Evolutionary conservation across 2,329 filamentous ascomycete genomes (phyloP).

Genomic region (Leptodontidium sp.): DNA sequence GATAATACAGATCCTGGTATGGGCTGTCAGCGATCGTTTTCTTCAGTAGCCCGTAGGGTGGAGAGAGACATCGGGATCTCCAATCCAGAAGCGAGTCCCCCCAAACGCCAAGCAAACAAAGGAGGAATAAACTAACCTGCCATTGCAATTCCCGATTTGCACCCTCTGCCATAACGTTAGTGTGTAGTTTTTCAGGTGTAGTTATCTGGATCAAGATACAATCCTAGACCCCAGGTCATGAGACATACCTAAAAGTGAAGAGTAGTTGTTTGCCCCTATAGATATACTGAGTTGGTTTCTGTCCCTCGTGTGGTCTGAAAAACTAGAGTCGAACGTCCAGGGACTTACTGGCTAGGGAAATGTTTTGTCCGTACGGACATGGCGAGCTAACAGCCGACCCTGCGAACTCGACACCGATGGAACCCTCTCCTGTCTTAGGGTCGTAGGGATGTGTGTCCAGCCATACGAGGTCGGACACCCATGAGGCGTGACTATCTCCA

Average conservation of each 20-base stretch:
- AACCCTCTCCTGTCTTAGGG: constrained; percentile 58
- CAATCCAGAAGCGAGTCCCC: background rate
- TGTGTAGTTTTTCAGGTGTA: too few relatives aligned
- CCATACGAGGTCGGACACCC: constrained; percentile 69
- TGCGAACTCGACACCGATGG: constrained; percentile 70
- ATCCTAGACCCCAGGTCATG: too few relatives aligned
- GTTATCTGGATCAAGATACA: too few relatives aligned
- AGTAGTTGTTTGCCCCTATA: constrained; percentile 54
- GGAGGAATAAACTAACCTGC: constrained; percentile 51
- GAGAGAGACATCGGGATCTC: background rate
- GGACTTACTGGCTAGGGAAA: constrained; percentile 53
- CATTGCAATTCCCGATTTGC: constrained; percentile 73
- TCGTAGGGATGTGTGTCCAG: constrained; percentile 62
- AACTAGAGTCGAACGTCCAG: background rate
- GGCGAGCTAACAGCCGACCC: constrained; percentile 72
- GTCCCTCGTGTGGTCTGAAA: background rate
- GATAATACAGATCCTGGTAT: constrained; percentile 68
- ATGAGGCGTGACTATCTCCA: constrained; percentile 74
- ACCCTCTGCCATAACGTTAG: constrained; percentile 40
- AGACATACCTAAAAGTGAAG: constrained; percentile 48
- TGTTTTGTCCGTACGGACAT: constrained; percentile 65
- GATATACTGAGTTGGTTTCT: background rate
- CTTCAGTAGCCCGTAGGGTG: background rate
- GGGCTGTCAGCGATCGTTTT: background rate
- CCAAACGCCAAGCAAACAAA: background rate